Evolutionary conservation across 106 monocot species (phyloP), one percentile per base, ranked within the genome.

Genomic region (Alisma plantagoaquatica): DNA sequence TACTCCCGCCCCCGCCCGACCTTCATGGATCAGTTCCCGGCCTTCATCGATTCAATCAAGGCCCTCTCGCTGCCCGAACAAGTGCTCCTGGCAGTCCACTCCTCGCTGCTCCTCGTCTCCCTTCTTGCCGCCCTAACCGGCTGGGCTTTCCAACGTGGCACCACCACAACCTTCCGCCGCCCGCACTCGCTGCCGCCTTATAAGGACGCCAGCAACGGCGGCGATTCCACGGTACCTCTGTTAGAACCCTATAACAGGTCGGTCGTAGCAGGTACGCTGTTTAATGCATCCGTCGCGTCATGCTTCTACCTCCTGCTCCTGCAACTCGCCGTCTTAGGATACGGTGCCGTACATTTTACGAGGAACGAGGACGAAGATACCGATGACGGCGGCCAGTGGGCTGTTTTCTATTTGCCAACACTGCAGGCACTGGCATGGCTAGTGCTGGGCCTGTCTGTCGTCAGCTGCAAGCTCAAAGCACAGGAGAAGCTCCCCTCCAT

Each of bases 361-460:
- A 38, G 35, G 35, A 38, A 14, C 35, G 14, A 14, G 35, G 14
- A 14, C 9, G 35, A 7, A n/a, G n/a, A n/a, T n/a, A n/a, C n/a
- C n/a, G n/a, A 38, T 14, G 35, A 14, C 14, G 35, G 9, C 35
- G 5, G 35, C 35, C 35, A 14, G 14, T 38, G 35, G 35, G 14
- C 35, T 7, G 35, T 14, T 14, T 14, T 6, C 9, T 6, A 5
- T 43, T 43, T 76, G 61, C 81, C 81, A 0, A 42, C 51, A 15
- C 53, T 78, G 3, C 78, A 86, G 50, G 70, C 65, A 29, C 50
- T 82, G 33, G 63, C 76, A 22, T 92, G 78, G 81, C 14, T 67
- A 1, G 50, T 73, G 26, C 42, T 82, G 16, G 49, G 48, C 25
- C 68, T 71, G 17, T 59, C 54, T 8, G 75, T 43, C 2, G 3